phyloP scores from a whole-genome alignment of 768 basidiomycete species.

The Tulasnella sp. region DNA sequence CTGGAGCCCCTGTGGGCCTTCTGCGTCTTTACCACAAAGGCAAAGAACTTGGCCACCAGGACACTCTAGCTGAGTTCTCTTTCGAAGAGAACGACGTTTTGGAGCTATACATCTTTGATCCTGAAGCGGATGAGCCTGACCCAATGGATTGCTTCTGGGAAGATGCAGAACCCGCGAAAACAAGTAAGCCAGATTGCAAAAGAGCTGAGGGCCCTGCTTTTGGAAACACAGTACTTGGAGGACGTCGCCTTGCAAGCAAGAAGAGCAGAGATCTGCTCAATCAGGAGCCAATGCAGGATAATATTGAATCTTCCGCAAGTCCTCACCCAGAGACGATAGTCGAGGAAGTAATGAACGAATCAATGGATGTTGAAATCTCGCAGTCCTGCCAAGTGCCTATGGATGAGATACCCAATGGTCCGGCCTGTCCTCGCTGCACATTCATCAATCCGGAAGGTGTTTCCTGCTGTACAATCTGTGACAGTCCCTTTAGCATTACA shows the following conservation, averaged over 20 bases:
- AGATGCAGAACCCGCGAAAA: slow-evolving; percentile 29
- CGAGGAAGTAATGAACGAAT: no score
- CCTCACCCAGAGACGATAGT: no score
- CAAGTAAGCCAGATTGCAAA: slow-evolving; percentile 40
- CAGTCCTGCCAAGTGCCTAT: no score
- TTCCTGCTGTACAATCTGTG: slow-evolving; percentile 15
- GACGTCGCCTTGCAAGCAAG: no score
- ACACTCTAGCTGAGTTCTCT: no score
- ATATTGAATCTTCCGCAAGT: no score
- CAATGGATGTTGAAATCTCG: no score
- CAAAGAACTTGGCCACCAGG: background rate
- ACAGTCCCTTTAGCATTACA: background rate
- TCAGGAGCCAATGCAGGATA: no score
- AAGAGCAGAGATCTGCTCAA: no score
- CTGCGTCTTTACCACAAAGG: background rate
- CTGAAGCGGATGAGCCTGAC: background rate
- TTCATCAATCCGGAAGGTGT: slow-evolving; percentile 35
- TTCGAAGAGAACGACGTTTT: no score
- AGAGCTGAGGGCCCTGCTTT: slow-evolving; percentile 56
- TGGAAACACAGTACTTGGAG: slow-evolving; percentile 39
- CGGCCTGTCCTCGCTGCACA: slow-evolving; percentile 47
- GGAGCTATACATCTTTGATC: background rate
- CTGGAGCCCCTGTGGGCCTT: no score
- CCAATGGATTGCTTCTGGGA: slow-evolving; percentile 40
- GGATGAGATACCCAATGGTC: slow-evolving; percentile 33